These are phyloP conservation scores for Ligustrum vulgare DNA, from an alignment of 257 asterid genomes.

Conservation along the genomic window DNA sequence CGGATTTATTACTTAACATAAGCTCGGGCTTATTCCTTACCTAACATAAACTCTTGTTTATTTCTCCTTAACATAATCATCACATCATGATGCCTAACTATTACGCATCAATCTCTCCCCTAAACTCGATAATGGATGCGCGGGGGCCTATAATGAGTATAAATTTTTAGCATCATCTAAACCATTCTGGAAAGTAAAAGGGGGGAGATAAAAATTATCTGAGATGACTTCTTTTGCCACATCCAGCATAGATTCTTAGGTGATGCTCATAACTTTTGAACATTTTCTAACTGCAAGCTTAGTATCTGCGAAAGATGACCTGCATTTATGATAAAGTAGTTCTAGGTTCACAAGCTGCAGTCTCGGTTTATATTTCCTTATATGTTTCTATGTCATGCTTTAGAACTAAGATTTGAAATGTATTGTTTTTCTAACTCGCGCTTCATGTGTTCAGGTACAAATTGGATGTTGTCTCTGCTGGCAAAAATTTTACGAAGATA, in stretches of 20 bases:
- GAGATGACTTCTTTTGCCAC: too few species aligned
- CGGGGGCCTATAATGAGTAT: too few species aligned
- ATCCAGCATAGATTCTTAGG: not conserved
- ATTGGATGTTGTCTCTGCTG: conserved; percentile 81
- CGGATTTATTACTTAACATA: too few species aligned
- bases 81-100: too few species aligned
- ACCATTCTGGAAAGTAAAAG: not conserved
- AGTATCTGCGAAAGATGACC: not conserved
- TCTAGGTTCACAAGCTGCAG: not conserved
- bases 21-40: too few species aligned
- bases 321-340: not conserved
- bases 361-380: not conserved
- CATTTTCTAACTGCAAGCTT: not conserved
- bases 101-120: too few species aligned
- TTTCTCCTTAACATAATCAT: too few species aligned
- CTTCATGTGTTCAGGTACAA: conserved; percentile 59
- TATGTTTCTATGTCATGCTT: not conserved
- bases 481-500: conserved; percentile 78
- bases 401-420: not conserved
- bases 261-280: not conserved
- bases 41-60: too few species aligned
- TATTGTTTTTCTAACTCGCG: not conserved
- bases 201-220: too few species aligned
- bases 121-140: too few species aligned
- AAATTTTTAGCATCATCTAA: too few species aligned